Evolutionary conservation across 192 early-diverging fungal species (phyloP), one percentile per base, ranked within the genome.

Genomic region (Umbelopsis sp.): DNA sequence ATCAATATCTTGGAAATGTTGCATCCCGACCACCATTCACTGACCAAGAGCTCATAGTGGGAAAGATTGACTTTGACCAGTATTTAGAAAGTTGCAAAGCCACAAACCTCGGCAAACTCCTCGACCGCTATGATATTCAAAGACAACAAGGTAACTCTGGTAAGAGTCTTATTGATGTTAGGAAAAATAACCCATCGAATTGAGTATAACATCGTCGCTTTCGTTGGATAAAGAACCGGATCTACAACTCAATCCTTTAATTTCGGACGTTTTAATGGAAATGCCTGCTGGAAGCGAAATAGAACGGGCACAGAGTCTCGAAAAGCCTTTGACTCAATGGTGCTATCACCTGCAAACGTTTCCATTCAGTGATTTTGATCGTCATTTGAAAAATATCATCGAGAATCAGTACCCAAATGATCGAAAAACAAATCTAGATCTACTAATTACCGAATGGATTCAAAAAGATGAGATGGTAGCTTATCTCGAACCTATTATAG

Each of bases 371-470:
- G 41, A 50, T 7, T 78, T 78, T 46, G 50, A 70, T 22, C 27
- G 30, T 44, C 52, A 73, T 37, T 22, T 78, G 35, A 45, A 55
- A 18, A 25, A 73, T 2, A 61, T 68, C 12, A 64, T 78, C 45
- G 49, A 49, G 4, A 15, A 30, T 6, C 68, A 70, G 1, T 78
- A 78, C 30, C 76, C 76, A 8, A 67, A 46, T 18, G 49, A 67
- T 3, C 22, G 46, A 30, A 71, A 78, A 64, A 73, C 64, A 3
- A 49, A 73, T 2, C 25, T 78, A 21, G 76, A 78, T 30, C 46
- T 66, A 5, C 45, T 73, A 1, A 23, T 78, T n/a, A 69, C 53
- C 1, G 68, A 70, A 48, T 78, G 71, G 71, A 51, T 51, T 1
- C 49, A 53, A 1, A 27, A 49, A 21, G 70, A 72, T 44, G 41